Evolutionary conservation across 2,329 filamentous ascomycete species (phyloP), one percentile per base, ranked within the genome.

Genomic region (Phoma sp.): DNA sequence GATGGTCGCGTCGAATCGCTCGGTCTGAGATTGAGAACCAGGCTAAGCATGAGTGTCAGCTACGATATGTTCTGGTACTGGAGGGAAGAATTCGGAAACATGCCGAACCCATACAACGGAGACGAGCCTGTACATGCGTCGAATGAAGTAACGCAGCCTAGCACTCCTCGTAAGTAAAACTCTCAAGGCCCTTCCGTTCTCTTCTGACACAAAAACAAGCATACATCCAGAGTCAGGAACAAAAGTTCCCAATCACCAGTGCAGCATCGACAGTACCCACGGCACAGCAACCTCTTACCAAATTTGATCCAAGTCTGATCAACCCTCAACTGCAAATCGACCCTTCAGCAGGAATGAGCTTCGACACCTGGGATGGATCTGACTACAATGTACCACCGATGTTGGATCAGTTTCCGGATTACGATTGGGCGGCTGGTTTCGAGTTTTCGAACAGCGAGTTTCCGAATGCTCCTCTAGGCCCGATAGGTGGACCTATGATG

Each of bases 41-140:
- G 72, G 39, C 56, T 75, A 12, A 72, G 68, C 42, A 75, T 75
- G 72, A 74, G 71, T 43, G 64, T 75, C 14, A 72, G 65, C 34
- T 75, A 74, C 38, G 72, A 75, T 42, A 74, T 74, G 71, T 74
- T 75, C 54, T 75, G 72, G 72, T 75, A 74, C 39, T 75, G 72
- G 72, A 59, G 72, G 43, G 72, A 73, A 52, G 72, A 74, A 29
- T 75, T 74, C 26, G 67, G 69, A 20, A 67, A 74, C 47, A 72
- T 73, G 68, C 56, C 62, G 29, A 74, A 74, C 40, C 72, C 71
- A 2, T 74, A 74, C 47, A 71, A 67, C 20, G 68, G 65, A 42
- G 72, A 74, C n/a, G 69, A 72, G 23, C 53, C 52, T 14, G 36
- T 42, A 1, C 30, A 60, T 23, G 43, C 62, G 1, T 61, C 65